phyloP scores from a whole-genome alignment of 148 eudicot genomes.

The Silene conica region DNA sequence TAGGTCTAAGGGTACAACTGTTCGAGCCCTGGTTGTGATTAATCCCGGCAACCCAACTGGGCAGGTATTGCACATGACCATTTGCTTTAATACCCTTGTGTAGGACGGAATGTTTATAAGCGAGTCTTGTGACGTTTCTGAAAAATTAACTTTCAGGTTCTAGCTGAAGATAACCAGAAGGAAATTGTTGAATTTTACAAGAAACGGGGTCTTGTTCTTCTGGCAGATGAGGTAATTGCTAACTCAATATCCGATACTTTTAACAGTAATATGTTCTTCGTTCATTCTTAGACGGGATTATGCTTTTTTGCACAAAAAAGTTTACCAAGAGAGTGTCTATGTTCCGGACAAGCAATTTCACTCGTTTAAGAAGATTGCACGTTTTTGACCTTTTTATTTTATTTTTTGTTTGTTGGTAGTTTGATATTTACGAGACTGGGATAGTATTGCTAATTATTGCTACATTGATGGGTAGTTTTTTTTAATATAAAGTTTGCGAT shows the following conservation, averaged over 20 bases:
- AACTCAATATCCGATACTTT: background rate
- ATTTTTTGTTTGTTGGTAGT: background rate
- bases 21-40: slow-evolving; percentile 93
- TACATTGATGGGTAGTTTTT: background rate
- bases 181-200: slow-evolving; percentile 89
- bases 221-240: slow-evolving; percentile 80
- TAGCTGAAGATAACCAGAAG: slow-evolving; percentile 73
- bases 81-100: background rate
- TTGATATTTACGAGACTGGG: background rate
- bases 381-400: background rate
- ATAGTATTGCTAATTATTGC: background rate
- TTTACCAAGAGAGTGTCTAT: too few relatives aligned
- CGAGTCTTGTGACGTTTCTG: slow-evolving; percentile 8
- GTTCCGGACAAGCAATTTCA: too few relatives aligned
- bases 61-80: slow-evolving; percentile 43
- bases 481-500: background rate
- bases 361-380: too few relatives aligned
- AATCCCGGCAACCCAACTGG: too few relatives aligned
- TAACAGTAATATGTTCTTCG: background rate
- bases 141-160: slow-evolving; percentile 49
- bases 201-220: slow-evolving; percentile 80
- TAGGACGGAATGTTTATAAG: background rate
- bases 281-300: background rate
- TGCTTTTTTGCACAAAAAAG: too few relatives aligned
- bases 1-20: slow-evolving; percentile 66